Percentiles rank a stretch among this genome's conserved stretches.
phyloP scores from a whole-genome alignment of 2,329 filamentous ascomycete species.

The Keithomyces neogunnii region DNA sequence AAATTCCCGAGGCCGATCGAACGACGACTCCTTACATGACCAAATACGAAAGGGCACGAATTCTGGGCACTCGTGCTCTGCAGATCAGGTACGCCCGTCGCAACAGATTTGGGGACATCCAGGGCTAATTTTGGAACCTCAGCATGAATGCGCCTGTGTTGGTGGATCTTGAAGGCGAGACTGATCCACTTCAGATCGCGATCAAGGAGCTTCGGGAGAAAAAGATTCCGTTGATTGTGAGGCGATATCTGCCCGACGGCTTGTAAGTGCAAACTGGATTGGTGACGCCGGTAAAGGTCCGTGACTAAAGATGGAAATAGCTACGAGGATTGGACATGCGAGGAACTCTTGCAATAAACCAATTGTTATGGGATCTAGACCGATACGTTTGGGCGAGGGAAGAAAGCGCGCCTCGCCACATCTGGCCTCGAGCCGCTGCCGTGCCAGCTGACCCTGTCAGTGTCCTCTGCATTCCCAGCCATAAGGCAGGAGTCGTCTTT shows the following conservation, averaged over 20 bases:
- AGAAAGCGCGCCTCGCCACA: neutral
- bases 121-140: slow-evolving; percentile 10
- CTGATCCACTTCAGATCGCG: slow-evolving; percentile 92
- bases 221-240: slow-evolving; percentile 94
- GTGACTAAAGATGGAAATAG: slow-evolving; percentile 31
- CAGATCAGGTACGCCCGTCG: slow-evolving; percentile 80
- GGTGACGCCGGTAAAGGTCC: neutral
- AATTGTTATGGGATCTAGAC: slow-evolving; percentile 7
- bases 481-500: slow-evolving; percentile 11
- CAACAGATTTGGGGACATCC: slow-evolving; percentile 3
- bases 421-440: neutral
- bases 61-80: slow-evolving; percentile 83
- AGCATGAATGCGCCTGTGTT: slow-evolving; percentile 97
- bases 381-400: slow-evolving; percentile 7
- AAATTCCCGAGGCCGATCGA: slow-evolving; percentile 79
- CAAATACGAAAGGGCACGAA: slow-evolving; percentile 93
- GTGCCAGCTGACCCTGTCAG: neutral
- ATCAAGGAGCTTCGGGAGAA: slow-evolving; percentile 97
- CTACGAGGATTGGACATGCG: slow-evolving; percentile 99
- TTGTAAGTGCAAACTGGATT: slow-evolving; percentile 52
- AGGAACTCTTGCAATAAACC: slow-evolving; percentile 68
- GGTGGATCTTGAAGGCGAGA: slow-evolving; percentile 94
- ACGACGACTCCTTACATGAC: slow-evolving; percentile 98
- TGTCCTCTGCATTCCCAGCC: neutral
- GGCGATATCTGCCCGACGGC: slow-evolving; percentile 93